These are phyloP conservation scores for Brassica nigra DNA, from an alignment of 345 rosid species.

Conservation along the genomic window DNA sequence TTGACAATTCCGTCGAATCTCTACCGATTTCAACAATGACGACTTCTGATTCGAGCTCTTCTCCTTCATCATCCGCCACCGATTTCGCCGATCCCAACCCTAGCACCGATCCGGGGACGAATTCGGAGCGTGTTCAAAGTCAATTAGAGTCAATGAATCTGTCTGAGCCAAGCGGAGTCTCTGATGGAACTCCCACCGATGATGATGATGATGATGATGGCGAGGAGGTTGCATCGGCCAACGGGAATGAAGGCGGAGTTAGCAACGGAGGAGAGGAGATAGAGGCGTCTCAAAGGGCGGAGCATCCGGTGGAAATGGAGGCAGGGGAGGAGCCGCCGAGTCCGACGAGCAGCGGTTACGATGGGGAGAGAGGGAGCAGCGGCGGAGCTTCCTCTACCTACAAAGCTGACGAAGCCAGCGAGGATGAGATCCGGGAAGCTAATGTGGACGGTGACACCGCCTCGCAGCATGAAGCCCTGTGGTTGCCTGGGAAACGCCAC, in stretches of 20 bases:
- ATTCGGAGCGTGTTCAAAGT: slow-evolving; percentile 39
- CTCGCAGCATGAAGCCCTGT: slow-evolving; percentile 51
- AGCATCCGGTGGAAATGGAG: slow-evolving; percentile 62
- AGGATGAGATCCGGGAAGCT: slow-evolving; percentile 66
- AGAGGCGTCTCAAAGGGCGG: slow-evolving; percentile 45
- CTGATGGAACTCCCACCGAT: slow-evolving; percentile 30
- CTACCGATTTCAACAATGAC: slow-evolving; percentile 5
- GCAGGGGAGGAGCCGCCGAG: slow-evolving; percentile 59
- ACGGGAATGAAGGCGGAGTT: slow-evolving; percentile 31
- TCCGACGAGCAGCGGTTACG: slow-evolving; percentile 94
- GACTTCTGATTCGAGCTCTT: slow-evolving; percentile 42
- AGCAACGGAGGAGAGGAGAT: slow-evolving; percentile 40
- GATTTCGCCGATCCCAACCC: slow-evolving; percentile 44
- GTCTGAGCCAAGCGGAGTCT: slow-evolving; percentile 34
- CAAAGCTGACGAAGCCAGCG: slow-evolving; percentile 46
- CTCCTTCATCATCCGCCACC: slow-evolving; percentile 37
- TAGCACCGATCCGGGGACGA: slow-evolving; percentile 37
- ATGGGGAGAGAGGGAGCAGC: slow-evolving; percentile 92
- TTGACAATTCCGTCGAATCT: neutral
- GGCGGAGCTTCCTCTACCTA: slow-evolving; percentile 54
- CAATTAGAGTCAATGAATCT: slow-evolving; percentile 41
- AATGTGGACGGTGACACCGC: slow-evolving; percentile 45
- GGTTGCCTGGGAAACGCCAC: slow-evolving; percentile 88
- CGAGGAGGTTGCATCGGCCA: slow-evolving; percentile 36
- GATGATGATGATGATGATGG: slow-evolving; percentile 16